Evolutionary conservation across 306 rosid genomes (phyloP).

Genomic region (Hippophae gyantsensis): DNA sequence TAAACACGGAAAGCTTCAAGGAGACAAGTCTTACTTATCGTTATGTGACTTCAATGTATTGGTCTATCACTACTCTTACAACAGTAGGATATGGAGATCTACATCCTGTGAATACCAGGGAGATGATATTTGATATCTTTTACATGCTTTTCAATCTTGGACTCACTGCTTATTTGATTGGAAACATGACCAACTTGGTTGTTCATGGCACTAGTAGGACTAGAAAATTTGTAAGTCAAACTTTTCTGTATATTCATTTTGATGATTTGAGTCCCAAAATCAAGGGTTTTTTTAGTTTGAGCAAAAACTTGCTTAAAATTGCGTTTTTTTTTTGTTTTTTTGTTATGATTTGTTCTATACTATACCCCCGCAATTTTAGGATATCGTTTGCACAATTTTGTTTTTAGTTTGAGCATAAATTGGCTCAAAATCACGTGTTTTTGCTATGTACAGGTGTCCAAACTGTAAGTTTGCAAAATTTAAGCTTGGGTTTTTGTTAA

Average conservation of each 20-base stretch:
- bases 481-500: too few species aligned
- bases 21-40: constrained; percentile 47
- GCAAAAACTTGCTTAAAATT: not conserved
- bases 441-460: too few species aligned
- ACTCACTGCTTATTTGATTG: constrained; percentile 85
- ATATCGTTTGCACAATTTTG: too few species aligned
- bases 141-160: constrained; percentile 89
- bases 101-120: constrained; percentile 80
- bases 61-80: constrained; percentile 89
- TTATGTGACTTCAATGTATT: constrained; percentile 69
- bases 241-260: not conserved
- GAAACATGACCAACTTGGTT: constrained; percentile 94
- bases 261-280: not conserved
- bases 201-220: constrained; percentile 92
- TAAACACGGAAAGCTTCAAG: constrained; percentile 35
- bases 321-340: not conserved
- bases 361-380: too few species aligned
- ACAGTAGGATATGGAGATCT: constrained; percentile 94
- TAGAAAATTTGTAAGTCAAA: constrained; percentile 64
- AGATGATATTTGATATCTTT: constrained; percentile 77
- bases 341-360: constrained; percentile 1
- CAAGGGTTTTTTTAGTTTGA: not conserved
- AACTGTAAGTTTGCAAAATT: too few species aligned
- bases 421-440: too few species aligned
- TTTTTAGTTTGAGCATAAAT: too few species aligned